Conservation (phyloP, 1,139 yeast genomes). For the Geotrichum klebahnii region DNA sequence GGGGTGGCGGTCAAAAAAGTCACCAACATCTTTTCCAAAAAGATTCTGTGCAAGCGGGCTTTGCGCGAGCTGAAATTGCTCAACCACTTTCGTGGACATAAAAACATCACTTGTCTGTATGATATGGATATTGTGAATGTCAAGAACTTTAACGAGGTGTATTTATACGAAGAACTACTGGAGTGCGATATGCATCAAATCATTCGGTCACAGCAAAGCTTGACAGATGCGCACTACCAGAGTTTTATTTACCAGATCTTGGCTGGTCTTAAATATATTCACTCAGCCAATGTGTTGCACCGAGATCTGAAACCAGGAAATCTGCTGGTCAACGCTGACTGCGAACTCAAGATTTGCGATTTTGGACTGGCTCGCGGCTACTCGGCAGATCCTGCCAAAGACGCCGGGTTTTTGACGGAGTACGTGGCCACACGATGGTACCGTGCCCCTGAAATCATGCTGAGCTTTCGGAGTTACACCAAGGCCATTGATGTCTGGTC, state of each 20-base stretch:
- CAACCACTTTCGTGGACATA: slow-evolving; percentile 79
- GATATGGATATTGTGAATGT: slow-evolving; percentile 89
- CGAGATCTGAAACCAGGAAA: slow-evolving; percentile 95
- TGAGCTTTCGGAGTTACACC: slow-evolving; percentile 86
- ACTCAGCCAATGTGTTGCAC: slow-evolving; percentile 91
- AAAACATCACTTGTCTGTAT: slow-evolving; percentile 73
- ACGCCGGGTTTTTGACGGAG: slow-evolving; percentile 92
- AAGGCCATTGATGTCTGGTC: slow-evolving; percentile 98
- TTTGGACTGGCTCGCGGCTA: slow-evolving; percentile 97
- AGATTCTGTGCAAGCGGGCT: slow-evolving; percentile 83
- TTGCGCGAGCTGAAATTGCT: slow-evolving; percentile 80
- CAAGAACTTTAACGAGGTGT: slow-evolving; percentile 84
- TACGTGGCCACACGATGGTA: slow-evolving; percentile 98
- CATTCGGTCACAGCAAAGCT: slow-evolving; percentile 86
- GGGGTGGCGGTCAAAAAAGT: slow-evolving; percentile 74
- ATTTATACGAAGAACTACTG: slow-evolving; percentile 91
- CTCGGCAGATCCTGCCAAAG: slow-evolving; percentile 74
- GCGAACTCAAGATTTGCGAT: slow-evolving; percentile 93
- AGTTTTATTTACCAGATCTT: slow-evolving; percentile 86
- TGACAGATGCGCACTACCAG: slow-evolving; percentile 93
- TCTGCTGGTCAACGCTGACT: slow-evolving; percentile 87
- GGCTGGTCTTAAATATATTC: slow-evolving; percentile 90
- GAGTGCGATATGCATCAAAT: slow-evolving; percentile 98
- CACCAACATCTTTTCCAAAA: slow-evolving; percentile 84
- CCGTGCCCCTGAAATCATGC: slow-evolving; percentile 95